Percentiles rank a stretch among this genome's conserved stretches.
Conservation (phyloP, 2,329 filamentous ascomycete genomes). For the Claviceps sp. region DNA sequence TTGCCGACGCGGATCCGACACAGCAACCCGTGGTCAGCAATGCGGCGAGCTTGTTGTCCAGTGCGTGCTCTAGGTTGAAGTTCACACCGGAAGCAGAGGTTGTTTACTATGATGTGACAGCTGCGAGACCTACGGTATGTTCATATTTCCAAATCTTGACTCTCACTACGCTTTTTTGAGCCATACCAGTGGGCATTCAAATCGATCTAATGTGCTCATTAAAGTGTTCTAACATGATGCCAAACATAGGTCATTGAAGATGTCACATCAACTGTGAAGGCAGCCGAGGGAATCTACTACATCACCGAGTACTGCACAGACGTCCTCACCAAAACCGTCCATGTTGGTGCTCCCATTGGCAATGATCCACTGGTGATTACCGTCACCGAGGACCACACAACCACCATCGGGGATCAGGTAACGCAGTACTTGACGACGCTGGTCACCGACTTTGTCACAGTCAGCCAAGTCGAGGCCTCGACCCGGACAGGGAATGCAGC, state of each 20-base stretch:
- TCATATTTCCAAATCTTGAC: neutral
- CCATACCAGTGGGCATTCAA: neutral
- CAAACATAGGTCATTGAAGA: neutral
- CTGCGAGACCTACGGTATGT: neutral
- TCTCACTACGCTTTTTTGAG: neutral
- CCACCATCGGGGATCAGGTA: neutral
- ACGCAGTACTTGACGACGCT: neutral
- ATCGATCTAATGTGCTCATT: no score
- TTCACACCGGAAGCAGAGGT: neutral
- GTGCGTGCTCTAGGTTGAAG: neutral
- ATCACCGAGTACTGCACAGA: neutral
- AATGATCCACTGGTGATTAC: neutral
- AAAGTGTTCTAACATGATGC: neutral
- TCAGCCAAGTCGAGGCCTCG: neutral
- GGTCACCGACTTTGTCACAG: neutral
- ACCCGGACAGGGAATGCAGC: neutral
- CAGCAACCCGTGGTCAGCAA: neutral
- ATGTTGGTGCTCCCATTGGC: neutral
- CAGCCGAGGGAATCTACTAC: neutral
- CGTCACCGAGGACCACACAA: neutral
- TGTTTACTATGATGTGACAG: neutral
- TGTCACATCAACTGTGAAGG: neutral
- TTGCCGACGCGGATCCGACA: neutral
- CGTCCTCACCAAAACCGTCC: neutral
- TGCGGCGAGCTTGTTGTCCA: neutral